Base-by-base conservation (phyloP, 2,329 filamentous ascomycete species). In the Hypoxylon sp. region DNA sequence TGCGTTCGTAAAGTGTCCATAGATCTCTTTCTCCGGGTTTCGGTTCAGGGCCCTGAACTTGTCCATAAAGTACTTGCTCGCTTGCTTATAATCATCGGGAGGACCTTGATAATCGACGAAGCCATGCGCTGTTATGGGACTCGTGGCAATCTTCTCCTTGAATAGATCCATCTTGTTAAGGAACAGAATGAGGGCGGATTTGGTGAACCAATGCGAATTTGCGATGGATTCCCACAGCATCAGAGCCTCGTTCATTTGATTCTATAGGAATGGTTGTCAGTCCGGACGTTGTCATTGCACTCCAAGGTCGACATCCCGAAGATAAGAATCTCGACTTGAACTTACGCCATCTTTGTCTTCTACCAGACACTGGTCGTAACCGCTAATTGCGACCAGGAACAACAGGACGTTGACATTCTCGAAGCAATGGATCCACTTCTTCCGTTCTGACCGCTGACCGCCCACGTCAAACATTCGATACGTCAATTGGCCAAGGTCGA, bases 401-500 rank as follows among this genome's bases (percentile, higher is more conserved):
- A 98, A 84, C 56, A 98, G 84, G 71, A 93, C 94, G 75, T 96
- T 93, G 67, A 97, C 93, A 70, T 96, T 96, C 78, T 97, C 93
- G 77, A 97, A 97, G 76, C 93, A 96, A 78, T 97, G 93, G 68
- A 97, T 97, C 93, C 93, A 97, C 83, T 97, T 97, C 86, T 97
- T 97, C 67, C 93, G 91, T 80, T 97, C 93, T 26, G 93, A 97
- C 73, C 93, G 86, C 78, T 97, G 93, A 61, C 93, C 93, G 77
- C 93, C 93, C 48, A 97, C 93, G 75, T 97, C 93, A 79, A 97
- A 97, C 93, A 98, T 97, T 74, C 93, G 91, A 81, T 97, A 97
- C 69, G 93, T 97, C 73, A 97, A 86, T 75, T 95, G 91, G 65
- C 93, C 93, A 12, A 97, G 86, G 78, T 97, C 93, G 78, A 98